A percentile compares a stretch with the other conserved stretches of the same genome.
Evolutionary conservation across 1,284 basidiomycete genomes (phyloP).

Genomic region (Trichosporon sp.): DNA sequence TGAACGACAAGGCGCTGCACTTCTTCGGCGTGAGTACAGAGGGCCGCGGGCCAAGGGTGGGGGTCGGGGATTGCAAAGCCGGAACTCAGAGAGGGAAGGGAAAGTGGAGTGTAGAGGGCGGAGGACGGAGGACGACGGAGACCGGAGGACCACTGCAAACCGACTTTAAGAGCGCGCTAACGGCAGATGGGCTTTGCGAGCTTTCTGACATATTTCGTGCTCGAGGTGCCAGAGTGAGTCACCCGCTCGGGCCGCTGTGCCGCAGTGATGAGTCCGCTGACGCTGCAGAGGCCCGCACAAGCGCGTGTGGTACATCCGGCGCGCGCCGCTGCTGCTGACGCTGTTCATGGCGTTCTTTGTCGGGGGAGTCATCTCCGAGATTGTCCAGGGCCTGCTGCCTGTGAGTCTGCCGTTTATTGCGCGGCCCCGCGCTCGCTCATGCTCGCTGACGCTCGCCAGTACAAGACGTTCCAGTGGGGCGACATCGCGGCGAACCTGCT

Average conservation of each 20-base stretch:
- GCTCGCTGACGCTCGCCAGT: slow-evolving; percentile 23
- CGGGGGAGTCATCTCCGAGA: slow-evolving; percentile 45
- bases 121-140: too few relatives aligned
- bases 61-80: too few relatives aligned
- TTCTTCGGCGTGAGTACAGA: slow-evolving; percentile 44
- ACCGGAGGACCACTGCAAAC: too few relatives aligned
- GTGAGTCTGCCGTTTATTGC: slow-evolving; percentile 40
- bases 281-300: slow-evolving; percentile 30
- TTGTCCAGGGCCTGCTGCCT: slow-evolving; percentile 45
- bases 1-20: slow-evolving; percentile 49
- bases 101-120: too few relatives aligned
- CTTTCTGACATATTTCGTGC: slow-evolving; percentile 45
- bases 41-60: too few relatives aligned
- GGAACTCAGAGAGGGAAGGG: too few relatives aligned
- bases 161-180: not conserved
- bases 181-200: slow-evolving; percentile 47
- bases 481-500: slow-evolving; percentile 48
- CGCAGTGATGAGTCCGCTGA: not conserved
- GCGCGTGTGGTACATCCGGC: slow-evolving; percentile 47
- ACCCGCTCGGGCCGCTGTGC: not conserved
- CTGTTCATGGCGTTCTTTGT: slow-evolving; percentile 39
- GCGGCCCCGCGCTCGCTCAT: not conserved
- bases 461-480: slow-evolving; percentile 46
- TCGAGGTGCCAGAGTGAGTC: slow-evolving; percentile 48
- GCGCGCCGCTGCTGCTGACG: slow-evolving; percentile 44